Evolutionary conservation across 345 rosid species (phyloP), one percentile per base, ranked within the genome.

Genomic region (Salix caprea): DNA sequence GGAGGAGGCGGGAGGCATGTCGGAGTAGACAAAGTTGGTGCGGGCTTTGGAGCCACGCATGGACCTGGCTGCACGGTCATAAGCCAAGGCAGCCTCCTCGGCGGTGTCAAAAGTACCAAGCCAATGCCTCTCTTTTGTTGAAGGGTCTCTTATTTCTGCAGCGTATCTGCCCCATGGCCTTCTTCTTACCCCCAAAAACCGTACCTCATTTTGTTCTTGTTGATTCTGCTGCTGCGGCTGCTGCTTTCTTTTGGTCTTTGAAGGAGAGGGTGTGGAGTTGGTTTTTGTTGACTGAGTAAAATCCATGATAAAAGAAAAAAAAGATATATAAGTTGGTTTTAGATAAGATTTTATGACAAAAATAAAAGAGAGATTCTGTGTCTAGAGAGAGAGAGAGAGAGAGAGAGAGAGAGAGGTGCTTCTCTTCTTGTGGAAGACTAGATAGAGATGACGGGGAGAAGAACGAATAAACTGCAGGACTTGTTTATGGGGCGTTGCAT

Each of bases 111-210:
- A 93, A 15, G 97, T 93, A 34, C 98, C 98, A 4, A 93, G 90
- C 98, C 98, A 93, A 79, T 90, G 94, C 78, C 98, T 87, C 79
- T 92, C 97, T 80, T 94, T 94, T 6, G 97, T 94, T 13, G 97
- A 83, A 7, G 97, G 95, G 87, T 94, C 94, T 77, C 98, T 86
- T 85, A 94, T 94, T 79, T 94, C 98, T 1, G 97, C 94, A 5
- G 98, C 98, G 15, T 94, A 94, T 76, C 98, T 81, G 30, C 98
- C 98, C 98, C 98, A 94, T 1, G 98, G 98, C 77, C 98, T 86
- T 34, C 98, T 82, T 75, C 98, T 89, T 37, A 94, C 98, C n/a
- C 98, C 98, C 24, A 94, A 81, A 76, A 90, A 94, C 80, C 94
- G 89, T 7, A 79, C 81, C 19, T 84, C 89, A 4, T 82, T 77